Evolutionary conservation across 2,329 filamentous ascomycete genomes (phyloP).

Genomic region (Trichoderma atrobrunneum): DNA sequence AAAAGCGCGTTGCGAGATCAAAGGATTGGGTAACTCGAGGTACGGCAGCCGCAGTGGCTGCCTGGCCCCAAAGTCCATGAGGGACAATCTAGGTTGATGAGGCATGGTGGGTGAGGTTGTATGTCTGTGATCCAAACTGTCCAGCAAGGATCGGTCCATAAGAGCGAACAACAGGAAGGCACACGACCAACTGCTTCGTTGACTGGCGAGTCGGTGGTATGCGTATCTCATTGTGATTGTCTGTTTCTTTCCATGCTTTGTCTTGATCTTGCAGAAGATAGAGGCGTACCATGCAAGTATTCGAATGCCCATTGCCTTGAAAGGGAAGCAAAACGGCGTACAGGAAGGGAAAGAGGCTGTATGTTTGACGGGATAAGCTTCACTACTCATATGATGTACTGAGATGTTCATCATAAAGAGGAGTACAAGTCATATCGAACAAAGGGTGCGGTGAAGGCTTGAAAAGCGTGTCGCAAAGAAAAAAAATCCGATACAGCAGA

Average conservation of each 20-base stretch:
- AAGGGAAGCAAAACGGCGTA: neutral
- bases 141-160: neutral
- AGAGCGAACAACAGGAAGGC: neutral
- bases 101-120: neutral
- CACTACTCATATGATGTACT: too few species aligned
- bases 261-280: neutral
- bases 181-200: neutral
- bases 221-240: neutral
- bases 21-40: neutral
- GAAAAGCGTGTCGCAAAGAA: too few species aligned
- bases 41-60: neutral
- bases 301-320: neutral
- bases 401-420: too few species aligned
- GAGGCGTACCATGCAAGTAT: neutral
- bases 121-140: neutral
- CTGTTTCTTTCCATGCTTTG: neutral
- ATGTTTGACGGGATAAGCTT: too few species aligned
- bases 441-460: too few species aligned
- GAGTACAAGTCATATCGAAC: too few species aligned
- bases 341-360: too few species aligned
- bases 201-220: neutral
- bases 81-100: neutral
- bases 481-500: too few species aligned
- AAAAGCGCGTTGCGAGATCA: neutral
- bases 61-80: neutral